Percentiles rank a stretch among this genome's conserved stretches.
These are phyloP conservation scores for Candida pseudoglaebosa DNA, from an alignment of 805 yeast genomes.

Conservation along the genomic window DNA sequence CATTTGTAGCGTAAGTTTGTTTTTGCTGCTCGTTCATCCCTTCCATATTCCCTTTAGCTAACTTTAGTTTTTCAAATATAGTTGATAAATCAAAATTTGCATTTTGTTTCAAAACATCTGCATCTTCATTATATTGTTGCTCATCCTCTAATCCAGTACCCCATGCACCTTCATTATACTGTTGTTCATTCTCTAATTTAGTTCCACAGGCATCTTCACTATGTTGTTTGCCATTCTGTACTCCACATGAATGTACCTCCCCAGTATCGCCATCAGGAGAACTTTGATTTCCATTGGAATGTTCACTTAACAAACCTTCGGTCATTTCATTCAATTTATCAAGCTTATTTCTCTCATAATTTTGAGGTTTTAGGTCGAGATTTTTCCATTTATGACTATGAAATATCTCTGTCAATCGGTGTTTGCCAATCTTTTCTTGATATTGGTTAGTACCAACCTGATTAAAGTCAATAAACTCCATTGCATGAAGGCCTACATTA, in stretches of 20 bases:
- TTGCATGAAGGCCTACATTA: constrained; percentile 30
- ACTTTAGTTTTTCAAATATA: constrained; percentile 28
- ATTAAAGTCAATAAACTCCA: constrained; percentile 38
- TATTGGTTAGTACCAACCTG: constrained; percentile 37
- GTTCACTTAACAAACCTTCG: constrained; percentile 18
- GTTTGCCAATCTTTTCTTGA: constrained; percentile 39
- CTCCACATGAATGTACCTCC: too few relatives aligned
- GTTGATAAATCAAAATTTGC: constrained; percentile 23
- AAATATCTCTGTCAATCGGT: constrained; percentile 42
- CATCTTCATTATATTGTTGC: background rate
- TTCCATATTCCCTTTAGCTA: constrained; percentile 31
- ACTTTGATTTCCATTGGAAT: too few relatives aligned
- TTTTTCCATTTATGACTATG: constrained; percentile 48
- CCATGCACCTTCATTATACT: too few relatives aligned
- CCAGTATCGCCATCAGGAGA: too few relatives aligned
- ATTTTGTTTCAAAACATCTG: constrained; percentile 3
- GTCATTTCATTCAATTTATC: constrained; percentile 24
- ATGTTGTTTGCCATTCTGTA: too few relatives aligned
- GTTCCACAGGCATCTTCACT: too few relatives aligned
- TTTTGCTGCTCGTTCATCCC: constrained; percentile 23
- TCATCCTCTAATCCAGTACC: too few relatives aligned
- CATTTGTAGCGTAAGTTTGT: constrained; percentile 27
- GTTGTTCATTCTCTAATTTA: too few relatives aligned
- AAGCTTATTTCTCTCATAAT: constrained; percentile 19
- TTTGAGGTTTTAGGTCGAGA: constrained; percentile 11